Percentiles rank a stretch among this genome's conserved stretches.
phyloP scores from a whole-genome alignment of 148 eudicot genomes.

The Chenopodium quinoa region DNA sequence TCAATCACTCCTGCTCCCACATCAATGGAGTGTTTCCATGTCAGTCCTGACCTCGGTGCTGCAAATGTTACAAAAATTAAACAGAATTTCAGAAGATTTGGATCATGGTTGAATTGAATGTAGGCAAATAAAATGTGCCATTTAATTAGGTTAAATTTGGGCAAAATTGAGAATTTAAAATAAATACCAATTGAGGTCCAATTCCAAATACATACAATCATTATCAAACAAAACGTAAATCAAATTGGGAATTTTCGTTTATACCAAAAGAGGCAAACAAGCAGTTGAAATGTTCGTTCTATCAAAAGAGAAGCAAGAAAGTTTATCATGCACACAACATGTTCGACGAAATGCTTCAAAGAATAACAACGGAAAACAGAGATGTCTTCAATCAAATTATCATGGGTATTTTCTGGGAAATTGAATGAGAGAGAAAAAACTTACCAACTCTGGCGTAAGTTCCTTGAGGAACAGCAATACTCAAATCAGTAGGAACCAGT shows the following conservation, averaged over 20 bases:
- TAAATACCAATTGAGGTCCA: not conserved
- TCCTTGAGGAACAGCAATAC: constrained; percentile 80
- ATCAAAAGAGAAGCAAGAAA: too few species aligned
- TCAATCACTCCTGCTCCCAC: constrained; percentile 92
- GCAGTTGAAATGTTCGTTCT: not conserved
- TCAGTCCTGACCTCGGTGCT: constrained; percentile 90
- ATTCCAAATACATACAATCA: not conserved
- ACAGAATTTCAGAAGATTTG: not conserved
- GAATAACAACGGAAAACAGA: not conserved
- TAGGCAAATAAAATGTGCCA: too few species aligned
- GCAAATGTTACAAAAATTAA: constrained; percentile 13
- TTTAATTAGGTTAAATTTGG: too few species aligned
- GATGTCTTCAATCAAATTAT: not conserved
- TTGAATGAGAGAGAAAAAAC: not conserved
- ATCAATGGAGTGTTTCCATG: constrained; percentile 92
- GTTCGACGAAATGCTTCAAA: constrained; percentile 24
- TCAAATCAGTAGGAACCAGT: constrained; percentile 71
- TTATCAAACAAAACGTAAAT: too few species aligned
- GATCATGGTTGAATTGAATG: not conserved
- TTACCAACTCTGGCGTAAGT: constrained; percentile 79
- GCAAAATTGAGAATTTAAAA: too few species aligned
- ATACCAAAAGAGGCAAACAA: too few species aligned
- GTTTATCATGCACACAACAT: not conserved
- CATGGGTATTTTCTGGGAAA: not conserved
- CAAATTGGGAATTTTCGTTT: too few species aligned